A percentile compares a stretch with the other conserved stretches of the same genome.
These are phyloP conservation scores for Rhizopus microsporus DNA, from an alignment of 371 early-diverging fungal genomes.

Conservation along the genomic window DNA sequence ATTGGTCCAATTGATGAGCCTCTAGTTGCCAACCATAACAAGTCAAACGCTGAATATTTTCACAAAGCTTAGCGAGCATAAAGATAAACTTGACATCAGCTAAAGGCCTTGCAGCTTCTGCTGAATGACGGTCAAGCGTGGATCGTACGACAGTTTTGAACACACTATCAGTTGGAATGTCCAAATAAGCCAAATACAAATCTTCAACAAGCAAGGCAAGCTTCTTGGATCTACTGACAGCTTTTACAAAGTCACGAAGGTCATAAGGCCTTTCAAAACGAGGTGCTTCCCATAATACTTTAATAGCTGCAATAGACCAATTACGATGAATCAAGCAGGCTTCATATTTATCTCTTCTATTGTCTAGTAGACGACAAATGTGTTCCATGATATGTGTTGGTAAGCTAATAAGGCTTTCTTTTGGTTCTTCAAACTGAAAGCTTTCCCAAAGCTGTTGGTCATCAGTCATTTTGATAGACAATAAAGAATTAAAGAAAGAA, in stretches of 20 bases:
- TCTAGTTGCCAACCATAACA: slow-evolving; percentile 44
- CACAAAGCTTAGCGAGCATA: slow-evolving; percentile 28
- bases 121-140: slow-evolving; percentile 15
- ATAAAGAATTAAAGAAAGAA: neutral
- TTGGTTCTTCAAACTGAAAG: slow-evolving; percentile 21
- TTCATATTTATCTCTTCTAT: slow-evolving; percentile 27
- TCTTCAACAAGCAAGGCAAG: slow-evolving; percentile 31
- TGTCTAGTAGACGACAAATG: slow-evolving; percentile 34
- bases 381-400: slow-evolving; percentile 28
- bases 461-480: neutral
- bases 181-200: slow-evolving; percentile 26
- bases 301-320: slow-evolving; percentile 37
- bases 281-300: slow-evolving; percentile 39
- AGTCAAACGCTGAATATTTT: slow-evolving; percentile 28
- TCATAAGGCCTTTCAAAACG: slow-evolving; percentile 23
- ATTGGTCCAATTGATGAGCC: slow-evolving; percentile 20
- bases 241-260: slow-evolving; percentile 21
- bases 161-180: slow-evolving; percentile 12
- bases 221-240: slow-evolving; percentile 12
- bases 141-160: slow-evolving; percentile 29
- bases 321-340: slow-evolving; percentile 30
- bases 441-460: slow-evolving; percentile 10
- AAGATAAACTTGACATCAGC: slow-evolving; percentile 20
- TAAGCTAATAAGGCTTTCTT: slow-evolving; percentile 9
- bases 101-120: slow-evolving; percentile 7